Percentiles rank a stretch among this genome's conserved stretches.
Conservation (phyloP, 169 alveolate species). For the Cryptosporidium ubiquitum region DNA sequence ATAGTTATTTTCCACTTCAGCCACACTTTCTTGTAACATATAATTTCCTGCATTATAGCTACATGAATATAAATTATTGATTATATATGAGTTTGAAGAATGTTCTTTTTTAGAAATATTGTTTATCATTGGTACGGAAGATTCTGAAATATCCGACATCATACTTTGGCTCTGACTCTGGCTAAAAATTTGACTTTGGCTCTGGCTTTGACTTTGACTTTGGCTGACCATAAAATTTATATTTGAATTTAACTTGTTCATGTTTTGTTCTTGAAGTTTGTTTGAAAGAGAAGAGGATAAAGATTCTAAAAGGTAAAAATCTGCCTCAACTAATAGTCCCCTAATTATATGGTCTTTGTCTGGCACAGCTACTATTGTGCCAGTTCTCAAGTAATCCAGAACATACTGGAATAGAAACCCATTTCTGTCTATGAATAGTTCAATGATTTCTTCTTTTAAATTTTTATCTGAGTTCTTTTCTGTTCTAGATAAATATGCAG, state of each 20-base stretch:
- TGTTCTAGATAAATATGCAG: conserved; percentile 5
- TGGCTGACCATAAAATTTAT: conserved; percentile 13
- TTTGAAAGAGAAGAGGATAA: conserved; percentile 3
- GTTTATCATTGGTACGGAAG: background rate
- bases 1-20: background rate
- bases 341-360: conserved; percentile 45
- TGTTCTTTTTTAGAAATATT: background rate
- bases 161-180: conserved; percentile 12
- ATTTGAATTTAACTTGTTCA: conserved; percentile 32
- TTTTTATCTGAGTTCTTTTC: background rate
- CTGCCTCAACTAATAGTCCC: conserved; percentile 66
- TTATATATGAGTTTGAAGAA: background rate
- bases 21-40: background rate
- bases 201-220: background rate
- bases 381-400: conserved; percentile 56
- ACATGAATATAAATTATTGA: background rate
- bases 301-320: conserved; percentile 52
- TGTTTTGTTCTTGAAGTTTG: conserved; percentile 22
- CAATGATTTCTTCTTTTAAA: background rate
- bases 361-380: conserved; percentile 57
- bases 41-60: background rate
- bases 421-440: conserved; percentile 54
- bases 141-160: background rate
- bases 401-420: conserved; percentile 62
- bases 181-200: background rate